Base-by-base conservation (phyloP, 495 filamentous ascomycete species). In the Xylaria longipes region DNA sequence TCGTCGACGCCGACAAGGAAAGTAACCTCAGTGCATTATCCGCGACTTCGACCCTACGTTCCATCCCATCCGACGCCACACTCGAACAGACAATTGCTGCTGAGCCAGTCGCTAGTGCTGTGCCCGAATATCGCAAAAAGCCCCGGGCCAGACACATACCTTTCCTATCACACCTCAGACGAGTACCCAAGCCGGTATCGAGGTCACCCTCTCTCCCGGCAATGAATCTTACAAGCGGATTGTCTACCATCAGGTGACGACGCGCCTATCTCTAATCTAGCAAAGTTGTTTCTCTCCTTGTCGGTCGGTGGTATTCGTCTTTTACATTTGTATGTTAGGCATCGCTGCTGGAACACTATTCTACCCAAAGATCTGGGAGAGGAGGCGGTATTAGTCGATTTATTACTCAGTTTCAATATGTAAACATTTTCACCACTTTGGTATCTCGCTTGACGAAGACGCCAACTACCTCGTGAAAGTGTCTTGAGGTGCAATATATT, bases 1-100 rank as follows among this genome's bases (percentile, higher is more conserved):
- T 88, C 57, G 63, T 84, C 50, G 75, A 79, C 39, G 68, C 75
- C 15, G 50, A 75, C 29, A 52, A 72, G 39, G 69, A 68, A 54
- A 61, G 61, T 5, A 37, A 37, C 57, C 57, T 60, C 67, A 46
- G 70, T 68, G 37, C 70, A 22, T 27, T 63, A 54, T 72, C 70
- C 33, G 70, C 65, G 6, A 35, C 70, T 6, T 68, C 70, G 22
- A 71, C 69, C 15, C 62, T 71, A n/a, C 69, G 62, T 22, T 71
- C 69, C 11, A 43, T 71, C 35, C 62, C 69, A 1, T 71, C 69
- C 12, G 61, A 71, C 41, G 46, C 62, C 39, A 72, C 73, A 3
- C 73, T 74, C 27, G 70, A 65, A 22, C 71, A 69, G 39, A 45
- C 61, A 5, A 62, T 75, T 43, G n/a, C 71, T n/a, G 50, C 76